Conservation (phyloP, 1,284 basidiomycete genomes). For the Trametes pubescens region DNA sequence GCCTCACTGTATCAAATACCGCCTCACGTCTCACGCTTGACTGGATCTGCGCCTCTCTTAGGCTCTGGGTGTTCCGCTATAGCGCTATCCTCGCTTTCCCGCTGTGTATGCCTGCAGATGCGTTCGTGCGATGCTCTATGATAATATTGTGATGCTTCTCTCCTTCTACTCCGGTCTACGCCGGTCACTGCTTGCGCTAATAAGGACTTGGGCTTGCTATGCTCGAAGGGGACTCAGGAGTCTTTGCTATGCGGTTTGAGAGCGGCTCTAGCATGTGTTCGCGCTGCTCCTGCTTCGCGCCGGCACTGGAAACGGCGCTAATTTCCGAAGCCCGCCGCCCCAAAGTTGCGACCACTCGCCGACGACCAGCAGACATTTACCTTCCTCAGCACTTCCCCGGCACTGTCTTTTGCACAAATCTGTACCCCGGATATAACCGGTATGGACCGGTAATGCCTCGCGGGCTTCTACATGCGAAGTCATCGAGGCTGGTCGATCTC, state of each 20-base stretch:
- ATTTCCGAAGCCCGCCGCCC: slow-evolving; percentile 28
- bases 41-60: slow-evolving; percentile 27
- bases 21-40: slow-evolving; percentile 20
- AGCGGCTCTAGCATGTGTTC: slow-evolving; percentile 18
- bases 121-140: slow-evolving; percentile 24
- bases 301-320: slow-evolving; percentile 21
- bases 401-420: slow-evolving; percentile 20
- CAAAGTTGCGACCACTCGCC: slow-evolving; percentile 15
- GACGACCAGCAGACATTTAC: slow-evolving; percentile 15
- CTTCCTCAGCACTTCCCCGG: slow-evolving; percentile 22
- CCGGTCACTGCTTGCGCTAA: slow-evolving; percentile 13
- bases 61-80: slow-evolving; percentile 10
- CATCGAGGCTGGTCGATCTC: slow-evolving; percentile 23
- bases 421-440: slow-evolving; percentile 14
- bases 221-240: slow-evolving; percentile 23
- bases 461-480: slow-evolving; percentile 24
- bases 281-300: slow-evolving; percentile 21
- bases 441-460: slow-evolving; percentile 16
- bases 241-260: slow-evolving; percentile 20
- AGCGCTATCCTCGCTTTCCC: slow-evolving; percentile 22
- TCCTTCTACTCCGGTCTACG: slow-evolving; percentile 16
- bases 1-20: slow-evolving; percentile 10
- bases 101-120: slow-evolving; percentile 32
- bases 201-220: slow-evolving; percentile 21
- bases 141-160: slow-evolving; percentile 24